phyloP scores from a whole-genome alignment of 1,284 basidiomycete genomes.

The Boletus albobrunnescens region DNA sequence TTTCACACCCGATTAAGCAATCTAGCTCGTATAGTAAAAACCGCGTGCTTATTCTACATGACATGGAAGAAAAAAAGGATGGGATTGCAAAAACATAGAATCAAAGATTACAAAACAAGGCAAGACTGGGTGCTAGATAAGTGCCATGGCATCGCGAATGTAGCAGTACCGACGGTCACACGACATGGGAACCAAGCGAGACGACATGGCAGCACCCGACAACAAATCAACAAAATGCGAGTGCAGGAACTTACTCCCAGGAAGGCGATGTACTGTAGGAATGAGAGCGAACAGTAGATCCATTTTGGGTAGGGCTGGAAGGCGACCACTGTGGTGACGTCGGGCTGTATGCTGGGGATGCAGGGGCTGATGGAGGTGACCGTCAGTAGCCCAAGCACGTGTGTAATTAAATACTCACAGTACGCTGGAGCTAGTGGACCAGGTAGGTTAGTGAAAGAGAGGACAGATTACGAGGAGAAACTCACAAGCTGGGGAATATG shows the following conservation, averaged over 20 bases:
- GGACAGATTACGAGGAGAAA: slow-evolving; percentile 16
- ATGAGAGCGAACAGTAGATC: slow-evolving; percentile 37
- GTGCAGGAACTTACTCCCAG: slow-evolving; percentile 43
- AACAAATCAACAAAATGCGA: slow-evolving; percentile 11
- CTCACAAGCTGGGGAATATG: slow-evolving; percentile 81
- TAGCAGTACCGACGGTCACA: slow-evolving; percentile 4
- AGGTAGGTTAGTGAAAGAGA: slow-evolving; percentile 20
- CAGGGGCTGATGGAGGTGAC: slow-evolving; percentile 52
- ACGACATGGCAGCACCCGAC: slow-evolving; percentile 10
- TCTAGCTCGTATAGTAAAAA: slow-evolving; percentile 12
- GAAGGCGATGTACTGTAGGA: slow-evolving; percentile 55
- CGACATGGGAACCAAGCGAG: slow-evolving; percentile 4
- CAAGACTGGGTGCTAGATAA: slow-evolving; percentile 28
- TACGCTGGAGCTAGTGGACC: slow-evolving; percentile 34
- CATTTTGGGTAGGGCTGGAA: slow-evolving; percentile 67
- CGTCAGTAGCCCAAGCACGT: slow-evolving; percentile 8
- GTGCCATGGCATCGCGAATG: slow-evolving; percentile 6
- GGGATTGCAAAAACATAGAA: slow-evolving; percentile 6
- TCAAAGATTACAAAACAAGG: slow-evolving; percentile 13
- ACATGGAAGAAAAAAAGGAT: slow-evolving; percentile 18
- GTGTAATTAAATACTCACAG: slow-evolving; percentile 46
- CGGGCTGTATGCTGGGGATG: slow-evolving; percentile 79
- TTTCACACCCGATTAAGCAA: not conserved
- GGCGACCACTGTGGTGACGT: slow-evolving; percentile 81
- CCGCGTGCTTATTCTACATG: slow-evolving; percentile 35